Conservation (phyloP, 2,329 filamentous ascomycete genomes). For the Westerdykella sp. region DNA sequence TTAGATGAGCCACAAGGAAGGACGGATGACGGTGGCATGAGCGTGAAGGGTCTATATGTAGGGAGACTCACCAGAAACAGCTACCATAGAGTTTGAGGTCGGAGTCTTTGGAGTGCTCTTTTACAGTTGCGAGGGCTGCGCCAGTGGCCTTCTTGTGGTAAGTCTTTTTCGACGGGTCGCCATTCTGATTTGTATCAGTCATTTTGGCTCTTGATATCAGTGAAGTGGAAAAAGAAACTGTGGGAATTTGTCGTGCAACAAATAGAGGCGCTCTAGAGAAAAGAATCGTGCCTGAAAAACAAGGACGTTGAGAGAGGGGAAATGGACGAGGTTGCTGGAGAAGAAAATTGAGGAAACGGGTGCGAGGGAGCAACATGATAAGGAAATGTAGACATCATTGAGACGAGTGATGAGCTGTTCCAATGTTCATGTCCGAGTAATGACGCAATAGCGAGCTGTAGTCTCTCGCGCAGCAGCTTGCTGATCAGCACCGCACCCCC, state of each 20-base stretch:
- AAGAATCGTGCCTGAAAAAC: neutral
- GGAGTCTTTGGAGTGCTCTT: conserved; percentile 62
- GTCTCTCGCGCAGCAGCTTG: no score
- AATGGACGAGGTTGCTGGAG: no score
- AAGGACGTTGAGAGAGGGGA: neutral
- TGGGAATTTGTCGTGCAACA: neutral
- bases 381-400: neutral
- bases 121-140: conserved; percentile 60
- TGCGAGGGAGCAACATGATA: no score
- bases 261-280: no score
- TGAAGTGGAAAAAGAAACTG: neutral
- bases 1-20: neutral
- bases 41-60: neutral
- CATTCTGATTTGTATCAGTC: conserved; percentile 44
- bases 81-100: conserved; percentile 73
- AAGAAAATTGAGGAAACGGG: no score
- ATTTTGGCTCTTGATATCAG: conserved; percentile 29
- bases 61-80: conserved; percentile 65
- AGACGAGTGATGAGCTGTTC: no score
- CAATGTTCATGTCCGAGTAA: no score
- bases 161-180: conserved; percentile 54
- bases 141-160: conserved; percentile 69
- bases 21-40: conserved; percentile 8
- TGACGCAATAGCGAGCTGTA: no score
- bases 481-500: no score